These are phyloP conservation scores for Nicotiana tabacum DNA, from an alignment of 257 asterid species.

Conservation along the genomic window DNA sequence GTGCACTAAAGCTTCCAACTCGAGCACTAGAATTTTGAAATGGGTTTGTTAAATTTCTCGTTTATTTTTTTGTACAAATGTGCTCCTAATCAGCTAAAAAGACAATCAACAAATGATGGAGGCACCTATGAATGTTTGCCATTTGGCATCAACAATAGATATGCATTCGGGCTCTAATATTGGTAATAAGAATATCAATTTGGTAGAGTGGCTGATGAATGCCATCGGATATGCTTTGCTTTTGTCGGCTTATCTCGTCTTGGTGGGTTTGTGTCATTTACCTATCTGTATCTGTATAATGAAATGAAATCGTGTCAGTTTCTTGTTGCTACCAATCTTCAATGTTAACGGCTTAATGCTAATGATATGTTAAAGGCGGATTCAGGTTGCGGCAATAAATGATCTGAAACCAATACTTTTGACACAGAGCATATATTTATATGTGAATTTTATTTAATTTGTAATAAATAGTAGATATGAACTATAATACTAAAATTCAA, in stretches of 20 bases:
- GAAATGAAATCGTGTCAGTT: not conserved
- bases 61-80: not conserved
- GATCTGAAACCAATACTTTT: no score
- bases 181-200: not conserved
- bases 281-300: not conserved
- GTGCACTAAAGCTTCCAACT: slow-evolving; percentile 3
- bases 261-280: slow-evolving; percentile 47
- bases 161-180: slow-evolving; percentile 6
- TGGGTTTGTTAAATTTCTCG: not conserved
- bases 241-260: slow-evolving; percentile 48
- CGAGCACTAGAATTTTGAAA: not conserved
- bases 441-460: no score
- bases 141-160: slow-evolving; percentile 41
- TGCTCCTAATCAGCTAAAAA: slow-evolving; percentile 32
- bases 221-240: slow-evolving; percentile 33
- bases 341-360: not conserved
- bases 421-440: no score
- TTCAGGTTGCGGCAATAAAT: no score
- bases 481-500: no score
- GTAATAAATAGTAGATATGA: no score
- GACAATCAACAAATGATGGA: slow-evolving; percentile 20
- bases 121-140: slow-evolving; percentile 23
- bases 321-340: not conserved
- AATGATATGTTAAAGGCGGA: not conserved
- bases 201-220: slow-evolving; percentile 1